Percentiles rank a stretch among this genome's conserved stretches.
phyloP scores from a whole-genome alignment of 495 filamentous ascomycete genomes.

The Oleoguttula mirabilis region DNA sequence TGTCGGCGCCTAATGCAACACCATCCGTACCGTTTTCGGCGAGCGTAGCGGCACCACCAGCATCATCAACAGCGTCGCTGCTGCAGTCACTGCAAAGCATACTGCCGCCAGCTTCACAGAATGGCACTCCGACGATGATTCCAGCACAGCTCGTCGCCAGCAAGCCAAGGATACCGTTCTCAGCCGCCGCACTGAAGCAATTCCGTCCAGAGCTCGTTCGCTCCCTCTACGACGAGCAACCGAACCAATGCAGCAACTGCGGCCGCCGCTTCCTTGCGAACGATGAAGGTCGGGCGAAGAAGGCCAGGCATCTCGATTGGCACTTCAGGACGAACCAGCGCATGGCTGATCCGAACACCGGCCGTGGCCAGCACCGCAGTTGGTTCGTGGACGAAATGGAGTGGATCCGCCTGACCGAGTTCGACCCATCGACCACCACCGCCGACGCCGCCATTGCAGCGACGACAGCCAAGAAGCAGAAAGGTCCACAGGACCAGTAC shows the following conservation, averaged over 20 bases:
- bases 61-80: conserved; percentile 5
- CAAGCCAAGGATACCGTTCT: conserved; percentile 12
- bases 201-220: conserved; percentile 62
- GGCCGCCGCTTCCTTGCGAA: conserved; percentile 71
- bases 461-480: conserved; percentile 34
- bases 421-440: conserved; percentile 34
- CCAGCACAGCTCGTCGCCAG: conserved; percentile 3
- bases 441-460: conserved; percentile 10
- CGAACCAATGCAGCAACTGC: conserved; percentile 81
- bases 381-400: conserved; percentile 87
- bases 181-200: conserved; percentile 56
- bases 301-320: conserved; percentile 94
- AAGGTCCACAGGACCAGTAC: conserved; percentile 57
- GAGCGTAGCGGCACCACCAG: background rate
- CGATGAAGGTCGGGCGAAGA: conserved; percentile 66
- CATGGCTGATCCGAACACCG: conserved; percentile 60
- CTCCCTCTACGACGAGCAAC: conserved; percentile 61
- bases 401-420: conserved; percentile 24
- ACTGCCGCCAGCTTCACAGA: conserved; percentile 17
- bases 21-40: background rate
- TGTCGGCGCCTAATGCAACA: background rate
- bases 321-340: conserved; percentile 90
- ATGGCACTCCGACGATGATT: conserved; percentile 13
- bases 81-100: conserved; percentile 11
- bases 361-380: conserved; percentile 72